Conservation (phyloP, 1,284 basidiomycete genomes). For the Trametes pubescens region DNA sequence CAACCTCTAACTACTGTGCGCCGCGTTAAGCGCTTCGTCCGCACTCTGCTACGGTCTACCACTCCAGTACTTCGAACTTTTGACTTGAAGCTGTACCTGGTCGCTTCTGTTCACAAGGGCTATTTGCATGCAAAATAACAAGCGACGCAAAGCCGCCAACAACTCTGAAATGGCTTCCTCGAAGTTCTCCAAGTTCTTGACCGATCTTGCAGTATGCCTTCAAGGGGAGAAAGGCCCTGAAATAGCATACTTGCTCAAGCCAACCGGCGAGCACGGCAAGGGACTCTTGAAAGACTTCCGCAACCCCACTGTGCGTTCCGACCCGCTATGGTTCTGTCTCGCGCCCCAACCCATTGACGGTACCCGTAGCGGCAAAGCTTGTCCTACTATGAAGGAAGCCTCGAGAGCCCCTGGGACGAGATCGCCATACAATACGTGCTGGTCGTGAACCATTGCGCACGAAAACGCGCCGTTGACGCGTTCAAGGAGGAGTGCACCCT, state of each 20-base stretch:
- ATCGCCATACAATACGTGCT: slow-evolving; percentile 82
- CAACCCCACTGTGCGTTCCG: slow-evolving; percentile 65
- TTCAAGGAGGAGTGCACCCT: slow-evolving; percentile 70
- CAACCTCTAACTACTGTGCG: too few relatives aligned
- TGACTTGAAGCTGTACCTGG: neutral
- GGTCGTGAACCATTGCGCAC: slow-evolving; percentile 72
- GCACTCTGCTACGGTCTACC: too few relatives aligned
- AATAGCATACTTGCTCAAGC: slow-evolving; percentile 75
- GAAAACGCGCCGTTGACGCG: slow-evolving; percentile 70
- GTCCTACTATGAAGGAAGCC: slow-evolving; percentile 65
- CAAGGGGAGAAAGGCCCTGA: slow-evolving; percentile 70
- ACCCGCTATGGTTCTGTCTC: neutral
- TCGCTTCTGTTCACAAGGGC: too few relatives aligned
- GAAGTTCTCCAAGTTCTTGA: slow-evolving; percentile 67
- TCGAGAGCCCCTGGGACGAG: slow-evolving; percentile 82
- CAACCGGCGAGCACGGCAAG: slow-evolving; percentile 77
- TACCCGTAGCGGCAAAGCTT: slow-evolving; percentile 54
- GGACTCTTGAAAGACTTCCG: slow-evolving; percentile 75
- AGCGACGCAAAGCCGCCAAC: neutral
- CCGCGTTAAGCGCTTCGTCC: too few relatives aligned
- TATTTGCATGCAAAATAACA: neutral
- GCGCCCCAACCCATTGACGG: neutral
- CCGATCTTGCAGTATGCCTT: slow-evolving; percentile 68
- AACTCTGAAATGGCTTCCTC: slow-evolving; percentile 48
- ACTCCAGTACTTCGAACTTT: too few relatives aligned